These are phyloP conservation scores for Leccinellum rugosiceps DNA, from an alignment of 768 basidiomycete species.

Conservation along the genomic window DNA sequence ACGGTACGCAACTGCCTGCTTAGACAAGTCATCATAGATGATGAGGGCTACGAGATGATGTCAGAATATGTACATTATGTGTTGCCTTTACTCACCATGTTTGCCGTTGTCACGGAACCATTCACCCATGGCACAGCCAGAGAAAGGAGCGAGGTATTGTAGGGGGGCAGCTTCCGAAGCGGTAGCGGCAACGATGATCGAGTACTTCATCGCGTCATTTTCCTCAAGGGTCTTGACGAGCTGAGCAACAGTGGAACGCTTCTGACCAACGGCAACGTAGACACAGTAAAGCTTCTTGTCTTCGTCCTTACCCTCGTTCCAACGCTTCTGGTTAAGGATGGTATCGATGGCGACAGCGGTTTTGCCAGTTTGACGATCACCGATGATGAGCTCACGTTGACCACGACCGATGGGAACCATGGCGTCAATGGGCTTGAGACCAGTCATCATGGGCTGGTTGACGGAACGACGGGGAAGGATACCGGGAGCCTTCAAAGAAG, in stretches of 20 bases:
- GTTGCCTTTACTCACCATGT: slow-evolving; percentile 65
- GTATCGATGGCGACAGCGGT: slow-evolving; percentile 99
- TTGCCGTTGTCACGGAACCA: slow-evolving; percentile 99
- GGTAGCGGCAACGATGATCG: slow-evolving; percentile 98
- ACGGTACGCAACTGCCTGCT: slow-evolving; percentile 99
- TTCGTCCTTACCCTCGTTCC: slow-evolving; percentile 98
- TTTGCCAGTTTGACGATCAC: slow-evolving; percentile 99
- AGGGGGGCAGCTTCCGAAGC: slow-evolving; percentile 99
- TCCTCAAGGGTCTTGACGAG: slow-evolving; percentile 99
- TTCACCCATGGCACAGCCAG: slow-evolving; percentile 99
- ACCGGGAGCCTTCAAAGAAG: slow-evolving; percentile 98
- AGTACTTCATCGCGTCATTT: slow-evolving; percentile 99
- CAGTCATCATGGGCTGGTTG: slow-evolving; percentile 99
- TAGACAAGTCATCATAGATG: slow-evolving; percentile 99
- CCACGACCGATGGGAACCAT: slow-evolving; percentile 99
- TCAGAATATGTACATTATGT: slow-evolving; percentile 9
- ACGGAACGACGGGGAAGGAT: slow-evolving; percentile 99
- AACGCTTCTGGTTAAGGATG: slow-evolving; percentile 99
- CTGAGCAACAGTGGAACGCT: slow-evolving; percentile 99
- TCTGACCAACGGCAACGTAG: slow-evolving; percentile 99
- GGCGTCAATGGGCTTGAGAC: slow-evolving; percentile 99
- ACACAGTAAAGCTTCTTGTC: slow-evolving; percentile 99
- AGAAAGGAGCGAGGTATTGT: slow-evolving; percentile 99
- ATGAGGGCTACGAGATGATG: slow-evolving; percentile 65
- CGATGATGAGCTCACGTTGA: slow-evolving; percentile 99